Evolutionary conservation across 805 yeast genomes (phyloP).

Genomic region (Wickerhamomyces pijperi): DNA sequence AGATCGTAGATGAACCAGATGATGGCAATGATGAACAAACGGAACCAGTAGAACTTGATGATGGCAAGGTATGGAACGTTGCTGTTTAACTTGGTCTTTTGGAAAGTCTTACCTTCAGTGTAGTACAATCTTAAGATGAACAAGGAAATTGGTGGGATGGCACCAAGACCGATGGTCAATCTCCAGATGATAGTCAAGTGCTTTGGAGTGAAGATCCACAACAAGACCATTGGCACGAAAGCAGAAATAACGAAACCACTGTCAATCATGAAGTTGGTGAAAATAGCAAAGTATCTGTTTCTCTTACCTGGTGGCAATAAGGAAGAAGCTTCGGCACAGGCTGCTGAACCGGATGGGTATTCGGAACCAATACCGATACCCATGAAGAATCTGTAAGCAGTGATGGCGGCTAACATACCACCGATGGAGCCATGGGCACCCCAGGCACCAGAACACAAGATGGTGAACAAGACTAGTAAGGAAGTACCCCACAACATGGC

Average conservation of each 20-base stretch:
- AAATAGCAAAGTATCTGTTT: constrained; percentile 82
- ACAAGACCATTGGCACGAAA: constrained; percentile 74
- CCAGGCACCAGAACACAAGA: constrained; percentile 81
- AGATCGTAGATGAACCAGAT: constrained; percentile 93
- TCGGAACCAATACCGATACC: constrained; percentile 94
- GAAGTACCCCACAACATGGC: constrained; percentile 77
- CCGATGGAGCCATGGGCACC: constrained; percentile 39
- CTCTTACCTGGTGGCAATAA: constrained; percentile 70
- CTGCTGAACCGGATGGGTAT: constrained; percentile 88
- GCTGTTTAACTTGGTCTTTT: constrained; percentile 57
- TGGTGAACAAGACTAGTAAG: constrained; percentile 66
- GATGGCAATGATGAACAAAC: constrained; percentile 56
- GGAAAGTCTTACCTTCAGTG: constrained; percentile 62
- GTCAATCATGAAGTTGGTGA: constrained; percentile 84
- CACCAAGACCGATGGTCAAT: constrained; percentile 81
- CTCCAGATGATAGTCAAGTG: constrained; percentile 86
- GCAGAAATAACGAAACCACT: constrained; percentile 74
- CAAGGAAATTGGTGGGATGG: constrained; percentile 71
- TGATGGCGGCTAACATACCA: constrained; percentile 76
- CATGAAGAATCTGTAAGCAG: constrained; percentile 75
- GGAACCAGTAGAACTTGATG: constrained; percentile 75
- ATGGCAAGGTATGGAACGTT: constrained; percentile 57
- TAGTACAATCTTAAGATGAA: constrained; percentile 70
- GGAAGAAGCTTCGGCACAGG: constrained; percentile 85
- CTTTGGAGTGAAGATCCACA: constrained; percentile 68